phyloP scores from a whole-genome alignment of 1,284 basidiomycete species.

The Neonothopanus nambi region DNA sequence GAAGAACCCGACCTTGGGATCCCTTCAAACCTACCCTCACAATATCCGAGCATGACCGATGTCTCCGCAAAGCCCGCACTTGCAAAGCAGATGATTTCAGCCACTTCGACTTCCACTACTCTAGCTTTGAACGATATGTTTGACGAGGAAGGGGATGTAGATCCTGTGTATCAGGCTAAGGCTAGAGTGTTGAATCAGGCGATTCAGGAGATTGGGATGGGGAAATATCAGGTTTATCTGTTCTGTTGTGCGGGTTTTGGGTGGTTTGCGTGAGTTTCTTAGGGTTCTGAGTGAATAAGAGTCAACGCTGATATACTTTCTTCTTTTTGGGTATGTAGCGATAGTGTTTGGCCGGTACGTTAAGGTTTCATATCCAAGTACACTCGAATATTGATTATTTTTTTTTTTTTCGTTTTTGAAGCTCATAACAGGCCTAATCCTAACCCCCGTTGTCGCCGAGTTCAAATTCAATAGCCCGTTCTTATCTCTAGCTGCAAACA shows the following conservation, averaged over 20 bases:
- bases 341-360: slow-evolving; percentile 66
- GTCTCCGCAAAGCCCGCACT: neutral
- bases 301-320: neutral
- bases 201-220: slow-evolving; percentile 73
- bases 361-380: neutral
- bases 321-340: slow-evolving; percentile 33
- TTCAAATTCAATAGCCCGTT: slow-evolving; percentile 54
- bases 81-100: too few relatives aligned
- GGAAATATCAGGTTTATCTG: slow-evolving; percentile 63
- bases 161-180: slow-evolving; percentile 66
- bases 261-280: slow-evolving; percentile 61
- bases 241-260: slow-evolving; percentile 65
- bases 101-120: too few relatives aligned
- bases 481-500: slow-evolving; percentile 54
- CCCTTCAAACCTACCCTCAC: too few relatives aligned
- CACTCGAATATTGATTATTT: neutral
- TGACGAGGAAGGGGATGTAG: slow-evolving; percentile 47
- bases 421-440: slow-evolving; percentile 58
- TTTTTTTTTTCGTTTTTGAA: slow-evolving; percentile 18
- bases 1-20: too few relatives aligned
- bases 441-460: slow-evolving; percentile 54
- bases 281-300: neutral
- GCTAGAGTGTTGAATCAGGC: slow-evolving; percentile 64
- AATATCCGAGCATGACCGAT: slow-evolving; percentile 1
- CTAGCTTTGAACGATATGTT: slow-evolving; percentile 10